Percentiles rank a stretch among this genome's conserved stretches.
phyloP scores from a whole-genome alignment of 306 rosid genomes.

The Lathyrus tuberosus region DNA sequence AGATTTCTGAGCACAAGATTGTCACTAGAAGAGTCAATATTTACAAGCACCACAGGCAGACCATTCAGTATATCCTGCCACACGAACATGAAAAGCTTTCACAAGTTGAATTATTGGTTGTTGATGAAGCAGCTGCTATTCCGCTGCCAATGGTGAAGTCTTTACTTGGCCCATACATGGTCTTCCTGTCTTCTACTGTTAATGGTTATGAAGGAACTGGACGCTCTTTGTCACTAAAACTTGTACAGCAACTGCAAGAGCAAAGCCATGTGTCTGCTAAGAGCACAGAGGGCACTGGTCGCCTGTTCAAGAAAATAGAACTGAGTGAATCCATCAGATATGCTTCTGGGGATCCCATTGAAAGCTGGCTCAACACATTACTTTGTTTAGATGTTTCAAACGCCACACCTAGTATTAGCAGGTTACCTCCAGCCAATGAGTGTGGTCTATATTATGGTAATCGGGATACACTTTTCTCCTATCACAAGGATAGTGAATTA shows the following conservation, averaged over 20 bases:
- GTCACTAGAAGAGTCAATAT: slow-evolving; percentile 75
- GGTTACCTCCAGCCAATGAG: slow-evolving; percentile 81
- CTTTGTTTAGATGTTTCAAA: slow-evolving; percentile 89
- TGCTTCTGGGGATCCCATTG: slow-evolving; percentile 90
- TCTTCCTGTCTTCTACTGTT: slow-evolving; percentile 93
- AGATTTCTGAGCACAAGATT: slow-evolving; percentile 64
- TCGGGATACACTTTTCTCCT: slow-evolving; percentile 94
- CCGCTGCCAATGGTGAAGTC: slow-evolving; percentile 94
- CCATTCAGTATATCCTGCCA: slow-evolving; percentile 94
- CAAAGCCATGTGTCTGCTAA: slow-evolving; percentile 66
- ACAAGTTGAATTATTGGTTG: slow-evolving; percentile 88
- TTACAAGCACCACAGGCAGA: slow-evolving; percentile 88
- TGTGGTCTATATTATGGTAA: slow-evolving; percentile 92
- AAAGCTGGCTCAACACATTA: slow-evolving; percentile 81
- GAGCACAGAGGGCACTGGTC: slow-evolving; percentile 60
- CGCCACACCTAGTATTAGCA: slow-evolving; percentile 70
- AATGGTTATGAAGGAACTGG: slow-evolving; percentile 99
- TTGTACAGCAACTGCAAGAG: slow-evolving; percentile 86
- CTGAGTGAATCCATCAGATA: slow-evolving; percentile 90
- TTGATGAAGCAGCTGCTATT: slow-evolving; percentile 99
- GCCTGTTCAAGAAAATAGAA: slow-evolving; percentile 80
- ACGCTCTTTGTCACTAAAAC: slow-evolving; percentile 89
- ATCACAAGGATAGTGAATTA: slow-evolving; percentile 89
- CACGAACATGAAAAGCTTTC: slow-evolving; percentile 95
- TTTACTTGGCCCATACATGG: slow-evolving; percentile 91